Evolutionary conservation across 441 rosid species (phyloP), one percentile per base, ranked within the genome.

Genomic region (Populus hybrid): DNA sequence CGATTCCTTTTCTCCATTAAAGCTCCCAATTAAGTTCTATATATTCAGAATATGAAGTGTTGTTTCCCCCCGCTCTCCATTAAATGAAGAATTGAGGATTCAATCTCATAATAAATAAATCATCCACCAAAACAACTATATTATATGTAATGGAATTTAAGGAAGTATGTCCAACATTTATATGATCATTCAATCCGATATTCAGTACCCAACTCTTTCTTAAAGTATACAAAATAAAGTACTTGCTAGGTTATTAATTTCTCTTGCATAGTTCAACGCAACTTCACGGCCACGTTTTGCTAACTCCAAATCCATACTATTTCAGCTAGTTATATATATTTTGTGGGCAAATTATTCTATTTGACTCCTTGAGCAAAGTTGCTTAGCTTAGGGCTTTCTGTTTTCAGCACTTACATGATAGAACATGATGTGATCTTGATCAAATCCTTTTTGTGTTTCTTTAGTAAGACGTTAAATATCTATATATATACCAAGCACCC

Each of bases 111-210:
- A 68, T 71, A 74, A 82, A 80, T 73, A 78, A 77, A 26, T 64
- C 71, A 74, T 38, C 83, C 64, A 70, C 69, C 67, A 10, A 38
- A 23, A 63, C 81, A 33, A 7, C 63, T 3, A 70, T 74, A 59
- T 50, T 72, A 38, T 40, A 16, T 9, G 36, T 24, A 75, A 70
- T 61, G 50, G 82, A 85, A 85, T 82, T 85, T 31, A 85, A 84
- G 65, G 77, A 82, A 82, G 83, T 64, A 33, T 80, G 76, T 40
- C 36, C 18, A 53, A 33, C 79, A 75, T 72, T 79, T 69, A 83
- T 38, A 68, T 1, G 31, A 7, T 63, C 72, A 59, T 45, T 35
- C 45, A 40, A 50, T 73, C 74, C 77, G 56, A 36, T 38, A 69
- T 79, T 42, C 53, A 11, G 11, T 38, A 38, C 10, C 68, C 9